Evolutionary conservation across 345 rosid species (phyloP), one percentile per base, ranked within the genome.

Genomic region (Salix purpurea): DNA sequence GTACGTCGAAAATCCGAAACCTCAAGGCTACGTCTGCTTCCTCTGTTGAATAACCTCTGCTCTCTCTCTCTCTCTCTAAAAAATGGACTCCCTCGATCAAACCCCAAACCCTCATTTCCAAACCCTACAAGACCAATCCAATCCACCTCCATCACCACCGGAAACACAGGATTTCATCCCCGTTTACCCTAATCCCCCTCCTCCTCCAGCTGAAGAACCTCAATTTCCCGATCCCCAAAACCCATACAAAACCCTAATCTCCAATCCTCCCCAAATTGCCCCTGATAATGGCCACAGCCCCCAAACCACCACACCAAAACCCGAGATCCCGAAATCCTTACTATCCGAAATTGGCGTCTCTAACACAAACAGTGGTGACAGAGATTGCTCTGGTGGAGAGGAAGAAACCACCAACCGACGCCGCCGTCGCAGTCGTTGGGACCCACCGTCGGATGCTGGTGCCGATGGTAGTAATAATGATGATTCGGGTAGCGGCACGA

Each of bases 361-460:
- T 52, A 89, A 87, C 76, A 83, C 94, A 13, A 74, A 65, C 72
- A 87, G 94, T 72, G 93, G 93, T 69, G 96, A 89, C 7, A 87
- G 85, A 77, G 92, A 90, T 66, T 86, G 72, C 52, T 92, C 95
- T 1, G 99, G 94, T 15, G 93, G 97, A 23, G 99, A 95, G 78
- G 99, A 96, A 71, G 99, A 94, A 80, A 86, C 95, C 5, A 85
- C 86, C 2, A 91, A 92, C 79, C 82, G 97, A 24, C 83, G 97
- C 34, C 86, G 86, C 7, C 85, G 99, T 3, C 90, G 97, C 69
- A 92, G 97, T 75, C 85, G 99, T 7, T 92, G 98, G 98, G 97
- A 94, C 21, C 94, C 95, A 15, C 91, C 89, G n/a, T 68, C 79
- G 16, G 84, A 64, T 69, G 54, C 80, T 2, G 36, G 73, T 6